Evolutionary conservation across 164 flowering plant genomes (phyloP), one percentile per base, ranked within the genome.

Genomic region (Vitis rupestris): DNA sequence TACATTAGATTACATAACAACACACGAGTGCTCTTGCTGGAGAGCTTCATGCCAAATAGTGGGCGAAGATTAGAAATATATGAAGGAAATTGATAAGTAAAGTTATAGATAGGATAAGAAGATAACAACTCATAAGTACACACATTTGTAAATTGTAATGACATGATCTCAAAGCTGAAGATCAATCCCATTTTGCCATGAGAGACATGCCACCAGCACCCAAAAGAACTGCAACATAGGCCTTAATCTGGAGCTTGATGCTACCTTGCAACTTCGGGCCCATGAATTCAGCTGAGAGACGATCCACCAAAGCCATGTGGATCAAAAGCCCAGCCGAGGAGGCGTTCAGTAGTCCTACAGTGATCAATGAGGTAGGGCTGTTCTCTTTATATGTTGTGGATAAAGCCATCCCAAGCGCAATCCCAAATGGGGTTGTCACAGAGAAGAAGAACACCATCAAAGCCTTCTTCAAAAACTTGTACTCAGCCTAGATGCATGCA

Each of bases 301-400:
- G 80, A 70, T 85, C 85, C 16, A 85, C 88, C 70, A 85, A 27
- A 12, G 88, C 86, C 88, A 84, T 84, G 72, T 80, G 81, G 16
- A 74, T 81, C 64, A 84, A 19, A 5, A 84, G 67, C 9, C 88
- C 86, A 1, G 86, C 86, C 0, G 86, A 81, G 0, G 81, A 67
- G 0, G 85, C 86, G 52, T 85, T 80, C 3, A 85, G 73, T 16
- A 83, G 14, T 2, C 88, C 88, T 1, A 80, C 83, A 3, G 75
- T 73, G 37, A 83, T 72, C 49, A 82, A 47, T 0, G 85, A 44
- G 2, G 58, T 65, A 0, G 88, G 84, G 47, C 86, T 82, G 50
- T 84, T 81, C 15, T 82, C 88, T 9, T 70, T 75, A 78, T 84
- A 82, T 6, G 74, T 68, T 1, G 48, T 82, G 8, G 88, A 81